These are phyloP conservation scores for Alternaria triticimaculans DNA, from an alignment of 2,329 filamentous ascomycete genomes.

Conservation along the genomic window DNA sequence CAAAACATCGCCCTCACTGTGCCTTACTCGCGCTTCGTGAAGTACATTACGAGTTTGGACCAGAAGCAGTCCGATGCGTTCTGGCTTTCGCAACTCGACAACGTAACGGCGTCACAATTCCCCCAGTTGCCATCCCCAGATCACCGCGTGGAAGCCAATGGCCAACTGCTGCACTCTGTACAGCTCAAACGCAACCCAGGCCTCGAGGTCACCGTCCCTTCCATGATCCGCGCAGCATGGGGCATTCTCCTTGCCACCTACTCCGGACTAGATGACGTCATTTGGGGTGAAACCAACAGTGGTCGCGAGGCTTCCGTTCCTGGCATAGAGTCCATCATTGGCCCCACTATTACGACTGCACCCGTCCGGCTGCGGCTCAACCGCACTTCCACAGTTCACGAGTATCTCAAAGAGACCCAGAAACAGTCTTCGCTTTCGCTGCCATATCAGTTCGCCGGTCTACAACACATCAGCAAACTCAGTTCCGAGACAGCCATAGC, in stretches of 20 bases:
- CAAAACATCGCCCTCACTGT: constrained; percentile 19
- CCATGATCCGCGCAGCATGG: constrained; percentile 55
- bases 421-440: constrained; percentile 34
- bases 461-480: constrained; percentile 54
- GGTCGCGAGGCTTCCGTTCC: constrained; percentile 45
- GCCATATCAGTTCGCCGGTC: constrained; percentile 50
- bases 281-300: constrained; percentile 54
- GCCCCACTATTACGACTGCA: constrained; percentile 51
- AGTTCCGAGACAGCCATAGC: constrained; percentile 50
- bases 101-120: constrained; percentile 38
- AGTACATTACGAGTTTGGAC: constrained; percentile 37
- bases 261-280: constrained; percentile 55
- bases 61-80: constrained; percentile 35
- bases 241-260: constrained; percentile 55
- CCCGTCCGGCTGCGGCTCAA: constrained; percentile 53
- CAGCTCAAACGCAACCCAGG: constrained; percentile 24
- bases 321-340: constrained; percentile 50
- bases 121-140: constrained; percentile 41
- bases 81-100: constrained; percentile 38
- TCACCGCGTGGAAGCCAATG: constrained; percentile 40
- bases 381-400: constrained; percentile 27
- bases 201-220: constrained; percentile 44
- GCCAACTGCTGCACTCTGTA: constrained; percentile 29
- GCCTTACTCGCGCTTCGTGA: constrained; percentile 43
- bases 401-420: constrained; percentile 41